These are phyloP conservation scores for Chondrus crispus DNA, from an alignment of 23 red algal genomes.

Conservation along the genomic window DNA sequence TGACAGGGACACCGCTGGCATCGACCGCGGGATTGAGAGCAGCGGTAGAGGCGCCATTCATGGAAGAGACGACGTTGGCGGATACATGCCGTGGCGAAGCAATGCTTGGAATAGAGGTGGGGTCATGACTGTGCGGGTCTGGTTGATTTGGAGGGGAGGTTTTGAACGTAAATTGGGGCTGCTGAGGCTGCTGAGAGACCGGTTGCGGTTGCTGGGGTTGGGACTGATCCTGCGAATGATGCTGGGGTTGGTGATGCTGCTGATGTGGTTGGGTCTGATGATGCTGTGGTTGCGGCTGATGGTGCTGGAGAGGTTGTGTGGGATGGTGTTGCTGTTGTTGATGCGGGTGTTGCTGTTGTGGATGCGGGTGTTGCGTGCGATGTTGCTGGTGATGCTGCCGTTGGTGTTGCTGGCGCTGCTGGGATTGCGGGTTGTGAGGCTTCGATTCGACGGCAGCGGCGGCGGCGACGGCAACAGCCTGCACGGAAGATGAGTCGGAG, in stretches of 20 bases:
- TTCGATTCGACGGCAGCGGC: not conserved
- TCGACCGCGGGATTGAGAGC: constrained; percentile 6
- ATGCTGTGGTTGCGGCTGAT: not conserved
- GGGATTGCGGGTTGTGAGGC: too few relatives aligned
- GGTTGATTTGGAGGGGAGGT: not conserved
- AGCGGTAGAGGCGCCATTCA: not conserved
- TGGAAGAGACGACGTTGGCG: not conserved
- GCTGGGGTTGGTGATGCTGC: not conserved
- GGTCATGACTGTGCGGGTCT: not conserved
- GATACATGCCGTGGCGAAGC: constrained; percentile 24
- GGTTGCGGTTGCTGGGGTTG: too few relatives aligned
- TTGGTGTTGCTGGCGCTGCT: too few relatives aligned
- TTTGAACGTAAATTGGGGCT: not conserved
- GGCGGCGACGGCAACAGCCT: not conserved
- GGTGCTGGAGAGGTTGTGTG: not conserved
- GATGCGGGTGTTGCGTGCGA: not conserved
- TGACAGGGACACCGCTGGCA: constrained; percentile 4
- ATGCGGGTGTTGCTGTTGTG: not conserved
- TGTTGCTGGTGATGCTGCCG: too few relatives aligned
- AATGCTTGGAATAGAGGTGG: constrained; percentile 6
- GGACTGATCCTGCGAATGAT: too few relatives aligned
- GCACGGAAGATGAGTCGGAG: not conserved
- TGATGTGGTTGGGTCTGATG: not conserved
- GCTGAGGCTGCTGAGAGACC: constrained; percentile 24
- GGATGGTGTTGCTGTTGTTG: not conserved